Base-by-base conservation (phyloP, 2,329 filamentous ascomycete species). In the Penicillium frequentans region DNA sequence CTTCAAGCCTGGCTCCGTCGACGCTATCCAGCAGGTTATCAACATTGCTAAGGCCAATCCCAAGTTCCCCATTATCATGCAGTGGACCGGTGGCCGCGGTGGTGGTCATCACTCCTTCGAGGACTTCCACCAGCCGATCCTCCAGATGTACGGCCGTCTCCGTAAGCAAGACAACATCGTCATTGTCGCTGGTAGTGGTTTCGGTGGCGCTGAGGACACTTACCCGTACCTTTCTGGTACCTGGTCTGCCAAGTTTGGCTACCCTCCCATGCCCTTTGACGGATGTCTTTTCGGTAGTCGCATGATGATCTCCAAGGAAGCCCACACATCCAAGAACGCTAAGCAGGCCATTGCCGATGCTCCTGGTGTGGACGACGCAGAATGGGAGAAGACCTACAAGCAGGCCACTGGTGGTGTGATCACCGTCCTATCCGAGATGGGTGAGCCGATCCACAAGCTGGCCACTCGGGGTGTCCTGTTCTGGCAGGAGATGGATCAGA, bases 401-500 rank as follows among this genome's bases (percentile, higher is more conserved):
- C 91, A 90, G 19, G 84, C 92, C 26, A 90, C 93, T 56, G 95
- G 95, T 68, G 95, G 95, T 73, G 87, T 99, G 62, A 93, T 99
- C 68, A 99, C 95, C 27, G 95, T 99, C 49, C 87, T 92, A 63
- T 99, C 95, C 1, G 95, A 99, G 79, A 99, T 99, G 96, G 96
- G 95, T 46, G 95, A 99, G 82, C 96, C 95, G 6, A 99, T 99
- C 61, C 95, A 99, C 82, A 99, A 99, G 81, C 86, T 99, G 58
- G 96, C 95, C 16, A 99, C 95, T 49, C 90, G 96, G 57, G 95
- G 95, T 84, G 93, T 99, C 48, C 82, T 86, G 54, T 96, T 99
- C 82, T 99, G 95, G 95, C 89, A 92, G 49, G 96, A 99, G 79
- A 96, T 99, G 92, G 95, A 99, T 71, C 86, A 96, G 76, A 97